phyloP scores from a whole-genome alignment of 1,284 basidiomycete species.

The Apiotrichum gracile region DNA sequence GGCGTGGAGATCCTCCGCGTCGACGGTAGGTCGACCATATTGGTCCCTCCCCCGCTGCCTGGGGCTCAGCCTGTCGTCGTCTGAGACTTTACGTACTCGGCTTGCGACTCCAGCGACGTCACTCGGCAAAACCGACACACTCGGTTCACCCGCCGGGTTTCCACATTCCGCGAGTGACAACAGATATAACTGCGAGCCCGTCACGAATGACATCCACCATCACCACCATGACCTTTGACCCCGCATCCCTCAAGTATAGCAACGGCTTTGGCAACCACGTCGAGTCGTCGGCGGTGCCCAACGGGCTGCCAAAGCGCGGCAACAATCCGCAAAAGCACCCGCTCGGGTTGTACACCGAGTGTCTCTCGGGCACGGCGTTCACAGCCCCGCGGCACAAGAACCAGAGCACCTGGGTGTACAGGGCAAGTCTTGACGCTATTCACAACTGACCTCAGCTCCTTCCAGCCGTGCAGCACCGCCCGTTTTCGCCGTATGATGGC shows the following conservation, averaged over 20 bases:
- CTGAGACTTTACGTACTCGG: too few species aligned
- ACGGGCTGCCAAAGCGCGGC: constrained; percentile 53
- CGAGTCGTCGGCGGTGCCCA: constrained; percentile 12
- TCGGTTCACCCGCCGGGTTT: too few species aligned
- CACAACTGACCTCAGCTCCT: constrained; percentile 30
- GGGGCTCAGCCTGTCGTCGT: too few species aligned
- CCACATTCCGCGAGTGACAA: too few species aligned
- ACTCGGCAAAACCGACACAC: too few species aligned
- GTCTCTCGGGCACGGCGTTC: constrained; percentile 57
- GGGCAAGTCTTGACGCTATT: background rate
- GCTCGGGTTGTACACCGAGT: constrained; percentile 59
- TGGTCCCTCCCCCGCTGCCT: too few species aligned
- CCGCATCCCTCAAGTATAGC: constrained; percentile 6
- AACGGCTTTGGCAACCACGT: constrained; percentile 12
- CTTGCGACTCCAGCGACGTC: too few species aligned
- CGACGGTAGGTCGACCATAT: too few species aligned
- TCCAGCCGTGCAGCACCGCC: constrained; percentile 60
- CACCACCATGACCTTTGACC: background rate
- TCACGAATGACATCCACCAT: background rate
- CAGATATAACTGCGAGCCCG: too few species aligned
- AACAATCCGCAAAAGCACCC: constrained; percentile 60
- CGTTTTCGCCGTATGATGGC: constrained; percentile 10
- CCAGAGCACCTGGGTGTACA: constrained; percentile 48
- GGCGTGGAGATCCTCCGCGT: too few species aligned
- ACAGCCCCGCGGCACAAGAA: constrained; percentile 55